phyloP scores from a whole-genome alignment of 2,329 filamentous ascomycete species.

The Aspergillus alliaceus region DNA sequence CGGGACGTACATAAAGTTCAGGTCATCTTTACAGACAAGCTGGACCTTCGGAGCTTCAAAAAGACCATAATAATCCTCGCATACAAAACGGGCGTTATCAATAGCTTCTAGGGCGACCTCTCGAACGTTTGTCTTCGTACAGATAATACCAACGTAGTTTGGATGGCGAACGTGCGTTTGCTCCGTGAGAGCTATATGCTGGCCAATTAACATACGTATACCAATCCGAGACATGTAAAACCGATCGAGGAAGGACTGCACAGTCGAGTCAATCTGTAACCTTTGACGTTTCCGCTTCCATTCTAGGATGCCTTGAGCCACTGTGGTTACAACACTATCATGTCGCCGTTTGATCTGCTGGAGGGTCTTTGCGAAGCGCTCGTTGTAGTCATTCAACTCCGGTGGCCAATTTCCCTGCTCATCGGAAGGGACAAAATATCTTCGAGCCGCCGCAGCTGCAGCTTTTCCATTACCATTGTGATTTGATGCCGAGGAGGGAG shows the following conservation, averaged over 20 bases:
- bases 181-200: constrained; percentile 95
- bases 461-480: constrained; percentile 54
- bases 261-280: constrained; percentile 97
- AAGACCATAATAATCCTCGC: constrained; percentile 95
- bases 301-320: constrained; percentile 95
- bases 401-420: constrained; percentile 89
- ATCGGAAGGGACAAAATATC: constrained; percentile 92
- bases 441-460: constrained; percentile 53
- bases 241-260: constrained; percentile 94
- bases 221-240: constrained; percentile 99
- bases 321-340: constrained; percentile 95
- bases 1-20: constrained; percentile 99
- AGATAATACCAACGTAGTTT: constrained; percentile 97
- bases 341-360: constrained; percentile 95
- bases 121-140: constrained; percentile 94
- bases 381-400: constrained; percentile 92
- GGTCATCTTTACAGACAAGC: constrained; percentile 87
- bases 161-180: constrained; percentile 86
- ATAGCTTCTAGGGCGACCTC: constrained; percentile 96
- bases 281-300: constrained; percentile 96
- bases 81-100: constrained; percentile 98
- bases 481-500: constrained; percentile 36
- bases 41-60: constrained; percentile 97
- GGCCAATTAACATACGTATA: constrained; percentile 97
- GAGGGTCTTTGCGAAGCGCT: constrained; percentile 81